phyloP scores from a whole-genome alignment of 2,329 filamentous ascomycete genomes.

The Orbilia brochopaga region DNA sequence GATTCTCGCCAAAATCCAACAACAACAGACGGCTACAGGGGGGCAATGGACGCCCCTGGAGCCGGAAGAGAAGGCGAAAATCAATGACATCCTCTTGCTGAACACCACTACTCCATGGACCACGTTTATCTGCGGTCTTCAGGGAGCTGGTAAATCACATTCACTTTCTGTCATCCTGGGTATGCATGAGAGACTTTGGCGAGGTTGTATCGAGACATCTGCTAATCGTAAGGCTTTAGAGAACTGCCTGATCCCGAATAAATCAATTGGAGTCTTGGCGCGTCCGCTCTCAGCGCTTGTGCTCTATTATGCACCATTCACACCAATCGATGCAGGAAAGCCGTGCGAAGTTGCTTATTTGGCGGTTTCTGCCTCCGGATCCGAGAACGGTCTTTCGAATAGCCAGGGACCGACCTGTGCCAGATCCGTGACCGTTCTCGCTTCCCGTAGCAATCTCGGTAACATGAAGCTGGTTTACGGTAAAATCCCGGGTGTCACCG shows the following conservation, averaged over 20 bases:
- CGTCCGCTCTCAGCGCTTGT: conserved; percentile 23
- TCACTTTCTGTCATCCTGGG: conserved; percentile 41
- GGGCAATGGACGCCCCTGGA: not conserved
- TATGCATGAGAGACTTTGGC: not conserved
- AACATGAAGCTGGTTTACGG: conserved; percentile 53
- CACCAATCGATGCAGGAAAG: conserved; percentile 18
- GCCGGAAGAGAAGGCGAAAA: conserved; percentile 3
- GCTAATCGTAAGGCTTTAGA: conserved; percentile 2
- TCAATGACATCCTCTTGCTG: conserved; percentile 14
- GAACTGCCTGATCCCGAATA: conserved; percentile 30
- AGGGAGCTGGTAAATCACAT: conserved; percentile 44
- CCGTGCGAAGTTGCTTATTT: conserved; percentile 46
- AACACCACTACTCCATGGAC: conserved; percentile 38
- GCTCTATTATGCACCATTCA: conserved; percentile 25
- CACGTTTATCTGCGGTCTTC: conserved; percentile 42
- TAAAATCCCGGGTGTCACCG: conserved; percentile 53
- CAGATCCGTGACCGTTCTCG: conserved; percentile 52
- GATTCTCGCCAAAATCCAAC: conserved; percentile 23
- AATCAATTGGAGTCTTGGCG: conserved; percentile 17
- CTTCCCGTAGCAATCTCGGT: conserved; percentile 53
- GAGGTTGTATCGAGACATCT: not conserved
- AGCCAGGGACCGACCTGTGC: conserved; percentile 3
- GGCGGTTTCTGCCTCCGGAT: conserved; percentile 7
- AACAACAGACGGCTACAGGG: too few species aligned
- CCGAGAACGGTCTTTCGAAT: not conserved